Base-by-base conservation (phyloP, 1,284 basidiomycete genomes). In the Pholiota adiposa region DNA sequence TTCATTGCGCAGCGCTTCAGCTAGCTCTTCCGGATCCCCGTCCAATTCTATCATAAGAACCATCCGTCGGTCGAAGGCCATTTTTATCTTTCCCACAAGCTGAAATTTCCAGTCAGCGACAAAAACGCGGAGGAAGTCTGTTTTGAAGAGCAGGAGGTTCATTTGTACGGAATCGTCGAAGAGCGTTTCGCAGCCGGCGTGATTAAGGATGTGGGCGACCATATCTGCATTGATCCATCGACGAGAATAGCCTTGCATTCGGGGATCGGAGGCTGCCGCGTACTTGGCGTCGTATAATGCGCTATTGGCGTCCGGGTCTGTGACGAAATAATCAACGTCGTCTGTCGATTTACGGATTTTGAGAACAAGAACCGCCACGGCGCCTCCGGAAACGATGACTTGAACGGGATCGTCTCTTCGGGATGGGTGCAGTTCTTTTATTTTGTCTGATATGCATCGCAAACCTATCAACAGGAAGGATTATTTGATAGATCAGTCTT, bases 191-290 rank as follows among this genome's bases (percentile, higher is more conserved):
- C 51, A 52, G 9, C 51, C 51, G n/a, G 31, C 34, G 3, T 36
- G 23, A 31, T 52, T 38, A 3, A 36, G 19, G 34, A 41, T 36
- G 34, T 52, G 48, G n/a, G 48, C 48, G n/a, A 50, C 51, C 34
- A 52, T 34, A 8, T 52, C 51, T 18, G 51, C 51, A 21, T 52
- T 52, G 19, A 52, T 52, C 51, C 51, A 52, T 25, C 21, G 8
- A 25, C 8, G 34, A 23, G 51, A 38, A 36, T 52, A 52, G 14
- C 34, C 38, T 11, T 52, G 31, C 16, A 52, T 18, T 46, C 44
- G 25, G 25, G 44, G 23, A 33, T 52, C 51, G 18, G 31, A 21
- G n/a, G n/a, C 23, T 5, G 34, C 21, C 5, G 33, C 34, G 36
- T 41, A 52, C n/a, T 52, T 52, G 38, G 51, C 51, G 4, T 34